Base-by-base conservation (phyloP, 2,329 filamentous ascomycete species). In the Ophiobolus disseminans region DNA sequence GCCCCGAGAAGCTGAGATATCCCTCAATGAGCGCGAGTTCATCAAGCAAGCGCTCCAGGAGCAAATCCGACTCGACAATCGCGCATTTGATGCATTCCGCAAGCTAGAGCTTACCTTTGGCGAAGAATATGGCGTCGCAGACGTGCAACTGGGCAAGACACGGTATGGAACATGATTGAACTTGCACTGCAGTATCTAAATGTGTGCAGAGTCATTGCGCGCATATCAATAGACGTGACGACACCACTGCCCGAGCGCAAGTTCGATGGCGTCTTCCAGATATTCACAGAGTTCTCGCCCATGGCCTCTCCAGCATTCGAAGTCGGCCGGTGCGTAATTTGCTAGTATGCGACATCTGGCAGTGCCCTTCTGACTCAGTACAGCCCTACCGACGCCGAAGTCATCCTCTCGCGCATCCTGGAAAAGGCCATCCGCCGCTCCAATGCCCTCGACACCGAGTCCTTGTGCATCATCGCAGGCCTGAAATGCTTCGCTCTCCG, bases 371-470 rank as follows among this genome's bases (percentile, higher is more conserved):
- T 48, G 53, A 35, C 50, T 37, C 40, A 14, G 43, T 10, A 35
- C 53, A 84, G 91, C 44, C 88, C 89, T 38, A 92, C 88, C 55
- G 89, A 95, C 63, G 83, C 88, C 46, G 94, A 97, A 76, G 82
- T 92, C 2, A 83, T 96, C 32, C 85, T 97, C 21, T 91, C 92
- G 8, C 87, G 93, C 25, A 83, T 94, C 32, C 86, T 99, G 16
- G 94, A 99, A 73, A 96, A 96, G 76, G 93, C 94, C 7, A 86
- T 97, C 52, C 91, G 94, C 32, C 87, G 94, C 51, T 96, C 92
- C 1, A 89, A 89, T 61, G 93, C 94, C 5, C 84, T 99, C 31
- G 93, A 97, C 73, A 96, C 92, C 25, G 94, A 99, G 75, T 96
- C 92, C 3, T 82, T 99, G 35, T 99, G 94, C 73, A 90, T 99